Conservation (phyloP, 768 basidiomycete genomes). For the Ramaria sp. region DNA sequence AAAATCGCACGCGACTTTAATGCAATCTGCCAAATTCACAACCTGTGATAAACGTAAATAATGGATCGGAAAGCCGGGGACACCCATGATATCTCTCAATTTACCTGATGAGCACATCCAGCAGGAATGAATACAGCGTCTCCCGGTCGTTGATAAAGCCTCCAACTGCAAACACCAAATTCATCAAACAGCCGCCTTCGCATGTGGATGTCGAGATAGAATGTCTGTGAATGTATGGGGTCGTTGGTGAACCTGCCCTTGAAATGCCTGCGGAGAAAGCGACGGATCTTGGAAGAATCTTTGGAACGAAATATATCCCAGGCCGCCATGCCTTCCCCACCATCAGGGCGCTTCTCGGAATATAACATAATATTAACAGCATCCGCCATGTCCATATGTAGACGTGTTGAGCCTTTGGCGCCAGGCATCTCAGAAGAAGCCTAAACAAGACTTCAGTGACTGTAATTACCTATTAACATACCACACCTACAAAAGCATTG, state of each 20-base stretch:
- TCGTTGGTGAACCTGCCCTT: constrained; percentile 45
- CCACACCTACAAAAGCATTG: constrained; percentile 50
- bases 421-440: constrained; percentile 53
- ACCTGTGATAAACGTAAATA: constrained; percentile 37
- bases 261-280: constrained; percentile 60
- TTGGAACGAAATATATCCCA: constrained; percentile 87
- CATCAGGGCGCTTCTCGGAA: constrained; percentile 47
- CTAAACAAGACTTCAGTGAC: constrained; percentile 12
- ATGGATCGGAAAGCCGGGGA: not conserved
- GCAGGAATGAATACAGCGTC: constrained; percentile 95
- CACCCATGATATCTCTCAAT: constrained; percentile 14
- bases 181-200: constrained; percentile 57
- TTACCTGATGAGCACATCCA: constrained; percentile 82
- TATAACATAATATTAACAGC: constrained; percentile 88
- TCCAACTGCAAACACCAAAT: constrained; percentile 63
- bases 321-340: constrained; percentile 63
- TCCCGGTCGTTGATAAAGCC: constrained; percentile 84
- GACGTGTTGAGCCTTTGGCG: constrained; percentile 73
- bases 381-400: constrained; percentile 94
- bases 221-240: constrained; percentile 85
- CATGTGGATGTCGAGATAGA: constrained; percentile 66
- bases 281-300: constrained; percentile 68
- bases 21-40: constrained; percentile 85
- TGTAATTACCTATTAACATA: not conserved
- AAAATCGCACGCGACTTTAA: constrained; percentile 93